Conservation (phyloP, 305 asterid genomes). For the Solanum aculeatissimum region DNA sequence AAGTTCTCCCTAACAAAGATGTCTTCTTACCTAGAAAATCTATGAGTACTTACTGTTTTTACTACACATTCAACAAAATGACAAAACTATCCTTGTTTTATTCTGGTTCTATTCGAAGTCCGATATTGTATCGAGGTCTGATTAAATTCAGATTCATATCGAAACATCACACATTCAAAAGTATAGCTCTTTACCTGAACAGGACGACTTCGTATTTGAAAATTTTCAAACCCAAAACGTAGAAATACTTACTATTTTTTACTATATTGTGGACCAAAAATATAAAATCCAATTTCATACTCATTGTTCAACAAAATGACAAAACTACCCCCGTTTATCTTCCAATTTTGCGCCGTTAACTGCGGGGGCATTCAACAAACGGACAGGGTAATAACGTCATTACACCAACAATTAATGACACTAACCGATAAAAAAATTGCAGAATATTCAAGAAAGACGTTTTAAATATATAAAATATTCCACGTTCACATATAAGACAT, state of each 20-base stretch:
- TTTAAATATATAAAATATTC: neutral
- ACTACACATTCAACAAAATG: too few relatives aligned
- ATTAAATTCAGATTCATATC: too few relatives aligned
- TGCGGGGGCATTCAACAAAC: slow-evolving; percentile 16
- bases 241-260: too few relatives aligned
- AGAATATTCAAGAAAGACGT: neutral
- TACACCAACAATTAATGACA: neutral
- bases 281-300: neutral
- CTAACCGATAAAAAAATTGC: neutral
- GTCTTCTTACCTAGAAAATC: fast-evolving
- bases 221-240: too few relatives aligned
- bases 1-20: neutral
- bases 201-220: too few relatives aligned
- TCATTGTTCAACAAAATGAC: slow-evolving; percentile 19
- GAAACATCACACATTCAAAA: too few relatives aligned
- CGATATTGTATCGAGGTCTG: too few relatives aligned
- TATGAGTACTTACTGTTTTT: too few relatives aligned
- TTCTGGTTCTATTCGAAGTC: too few relatives aligned
- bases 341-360: slow-evolving; percentile 17
- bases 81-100: too few relatives aligned
- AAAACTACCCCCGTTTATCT: slow-evolving; percentile 29
- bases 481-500: neutral
- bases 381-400: slow-evolving; percentile 22
- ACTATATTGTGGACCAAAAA: neutral
- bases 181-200: too few relatives aligned